Evolutionary conservation across 2,329 filamentous ascomycete genomes (phyloP).

Genomic region (Raffaelea albimanens): DNA sequence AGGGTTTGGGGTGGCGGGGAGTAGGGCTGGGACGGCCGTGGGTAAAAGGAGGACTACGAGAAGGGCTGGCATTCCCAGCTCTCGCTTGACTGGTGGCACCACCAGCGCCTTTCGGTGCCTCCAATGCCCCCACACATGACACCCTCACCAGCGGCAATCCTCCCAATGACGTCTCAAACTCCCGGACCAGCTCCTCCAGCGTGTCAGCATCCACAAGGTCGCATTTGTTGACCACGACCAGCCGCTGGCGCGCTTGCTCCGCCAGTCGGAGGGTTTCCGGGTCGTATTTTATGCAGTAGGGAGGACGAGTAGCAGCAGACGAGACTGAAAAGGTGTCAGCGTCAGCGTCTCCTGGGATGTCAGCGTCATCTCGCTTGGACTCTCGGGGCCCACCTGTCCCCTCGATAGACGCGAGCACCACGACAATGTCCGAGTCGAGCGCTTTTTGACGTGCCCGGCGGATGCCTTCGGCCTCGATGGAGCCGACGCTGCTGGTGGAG

Average conservation of each 20-base stretch:
- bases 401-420: slow-evolving; percentile 73
- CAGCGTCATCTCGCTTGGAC: no score
- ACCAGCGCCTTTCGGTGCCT: neutral
- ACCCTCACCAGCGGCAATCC: slow-evolving; percentile 29
- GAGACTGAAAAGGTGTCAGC: no score
- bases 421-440: slow-evolving; percentile 71
- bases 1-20: slow-evolving; percentile 18
- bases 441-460: slow-evolving; percentile 74
- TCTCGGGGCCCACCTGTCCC: slow-evolving; percentile 13
- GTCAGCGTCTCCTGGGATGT: no score
- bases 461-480: slow-evolving; percentile 84
- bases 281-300: slow-evolving; percentile 38
- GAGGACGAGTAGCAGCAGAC: slow-evolving; percentile 1
- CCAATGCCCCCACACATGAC: slow-evolving; percentile 55
- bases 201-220: slow-evolving; percentile 30
- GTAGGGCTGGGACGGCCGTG: neutral
- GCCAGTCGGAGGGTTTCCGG: slow-evolving; percentile 46
- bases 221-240: slow-evolving; percentile 55
- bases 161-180: slow-evolving; percentile 24
- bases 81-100: no score
- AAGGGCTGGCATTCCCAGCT: no score
- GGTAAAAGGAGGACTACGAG: no score
- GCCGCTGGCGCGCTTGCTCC: slow-evolving; percentile 32
- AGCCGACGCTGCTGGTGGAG: slow-evolving; percentile 42
- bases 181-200: slow-evolving; percentile 23